Evolutionary conservation across 306 rosid species (phyloP).

Genomic region (Hylodesmum podocarpum): DNA sequence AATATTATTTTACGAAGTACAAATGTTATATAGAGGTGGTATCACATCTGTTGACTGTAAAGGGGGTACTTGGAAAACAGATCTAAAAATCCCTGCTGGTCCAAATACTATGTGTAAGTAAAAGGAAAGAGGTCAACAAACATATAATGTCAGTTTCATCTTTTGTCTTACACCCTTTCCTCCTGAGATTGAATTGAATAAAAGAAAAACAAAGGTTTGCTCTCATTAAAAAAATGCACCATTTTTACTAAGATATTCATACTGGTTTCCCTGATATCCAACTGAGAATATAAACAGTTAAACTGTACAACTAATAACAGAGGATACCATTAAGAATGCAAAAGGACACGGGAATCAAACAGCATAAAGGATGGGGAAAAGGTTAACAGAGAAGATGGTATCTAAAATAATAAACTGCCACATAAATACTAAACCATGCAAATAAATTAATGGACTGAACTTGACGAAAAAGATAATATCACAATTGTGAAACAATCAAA

Average conservation of each 20-base stretch:
- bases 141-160: not conserved
- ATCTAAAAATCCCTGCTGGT: not conserved
- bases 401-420: not conserved
- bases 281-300: not conserved
- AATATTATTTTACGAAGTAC: not conserved
- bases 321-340: not conserved
- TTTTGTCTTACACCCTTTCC: slow-evolving; percentile 8
- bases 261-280: not conserved
- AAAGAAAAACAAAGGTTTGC: not conserved
- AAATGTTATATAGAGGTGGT: not conserved
- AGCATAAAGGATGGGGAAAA: not conserved
- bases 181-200: slow-evolving; percentile 1
- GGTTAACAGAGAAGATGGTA: not conserved
- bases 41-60: slow-evolving; percentile 1
- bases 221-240: not conserved
- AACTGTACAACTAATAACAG: not conserved
- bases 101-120: not conserved
- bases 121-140: not conserved
- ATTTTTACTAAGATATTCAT: slow-evolving; percentile 4
- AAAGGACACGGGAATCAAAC: not conserved
- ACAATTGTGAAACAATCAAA: not conserved
- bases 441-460: not conserved
- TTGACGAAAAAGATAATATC: not conserved
- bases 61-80: not conserved
- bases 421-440: slow-evolving; percentile 6